Percentiles rank a stretch among this genome's conserved stretches.
These are phyloP conservation scores for Leucocoprinus sp. DNA, from an alignment of 768 basidiomycete species.

Conservation along the genomic window DNA sequence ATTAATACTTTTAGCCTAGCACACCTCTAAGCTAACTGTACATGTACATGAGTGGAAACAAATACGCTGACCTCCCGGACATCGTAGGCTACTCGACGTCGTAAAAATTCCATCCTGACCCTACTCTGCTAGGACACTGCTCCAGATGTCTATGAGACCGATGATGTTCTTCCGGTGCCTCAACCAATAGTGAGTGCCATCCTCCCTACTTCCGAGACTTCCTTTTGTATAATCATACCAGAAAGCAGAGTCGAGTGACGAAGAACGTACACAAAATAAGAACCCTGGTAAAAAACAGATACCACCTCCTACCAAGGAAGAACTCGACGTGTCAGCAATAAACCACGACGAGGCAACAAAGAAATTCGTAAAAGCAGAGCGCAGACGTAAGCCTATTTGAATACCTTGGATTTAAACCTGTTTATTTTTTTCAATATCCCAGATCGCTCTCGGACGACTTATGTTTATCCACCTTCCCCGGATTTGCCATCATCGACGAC, in stretches of 20 bases:
- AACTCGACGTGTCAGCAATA: conserved; percentile 65
- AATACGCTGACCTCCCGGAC: conserved; percentile 87
- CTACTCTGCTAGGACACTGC: conserved; percentile 63
- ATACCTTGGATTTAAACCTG: not conserved
- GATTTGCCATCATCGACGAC: conserved; percentile 38
- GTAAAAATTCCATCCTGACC: conserved; percentile 1
- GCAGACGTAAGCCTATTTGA: conserved; percentile 39
- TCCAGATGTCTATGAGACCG: conserved; percentile 88
- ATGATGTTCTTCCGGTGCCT: conserved; percentile 57
- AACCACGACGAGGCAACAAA: conserved; percentile 59
- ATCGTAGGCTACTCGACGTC: conserved; percentile 49
- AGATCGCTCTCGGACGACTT: conserved; percentile 52
- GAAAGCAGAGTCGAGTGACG: conserved; percentile 61
- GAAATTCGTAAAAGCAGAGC: conserved; percentile 67
- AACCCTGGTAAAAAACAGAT: conserved; percentile 25
- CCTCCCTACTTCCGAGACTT: conserved; percentile 4
- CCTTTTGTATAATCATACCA: conserved; percentile 18
- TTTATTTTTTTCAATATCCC: not conserved
- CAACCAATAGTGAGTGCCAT: conserved; percentile 39
- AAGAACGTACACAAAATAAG: conserved; percentile 43
- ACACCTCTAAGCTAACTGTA: too few relatives aligned
- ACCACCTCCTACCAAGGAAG: conserved; percentile 44
- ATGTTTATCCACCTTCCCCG: conserved; percentile 63
- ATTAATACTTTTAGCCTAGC: not conserved
- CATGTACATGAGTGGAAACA: conserved; percentile 50